These are phyloP conservation scores for Cyclotella choctawhatcheeana DNA, from an alignment of 108 stramenopile genomes.

Conservation along the genomic window DNA sequence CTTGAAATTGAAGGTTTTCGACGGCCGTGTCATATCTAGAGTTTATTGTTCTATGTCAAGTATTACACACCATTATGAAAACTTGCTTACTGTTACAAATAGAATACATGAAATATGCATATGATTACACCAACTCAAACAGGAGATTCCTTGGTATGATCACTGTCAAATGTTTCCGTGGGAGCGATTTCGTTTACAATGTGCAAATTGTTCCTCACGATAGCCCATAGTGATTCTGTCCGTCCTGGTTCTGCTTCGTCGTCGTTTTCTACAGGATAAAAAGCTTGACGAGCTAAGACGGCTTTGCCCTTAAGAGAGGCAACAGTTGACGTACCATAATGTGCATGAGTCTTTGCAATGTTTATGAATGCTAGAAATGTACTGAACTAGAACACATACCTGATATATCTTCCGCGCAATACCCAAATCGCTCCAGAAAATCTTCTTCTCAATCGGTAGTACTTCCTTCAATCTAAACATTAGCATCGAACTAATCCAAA, in stretches of 20 bases:
- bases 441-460: conserved; percentile 37
- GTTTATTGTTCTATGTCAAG: too few species aligned
- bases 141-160: background rate
- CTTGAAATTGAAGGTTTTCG: too few species aligned
- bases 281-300: background rate
- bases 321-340: too few species aligned
- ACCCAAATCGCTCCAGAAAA: conserved; percentile 43
- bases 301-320: background rate
- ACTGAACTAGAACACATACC: background rate
- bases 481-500: conserved; percentile 19
- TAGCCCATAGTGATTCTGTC: background rate
- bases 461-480: conserved; percentile 47
- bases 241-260: too few species aligned
- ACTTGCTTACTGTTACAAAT: too few species aligned
- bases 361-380: background rate
- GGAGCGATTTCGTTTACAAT: background rate
- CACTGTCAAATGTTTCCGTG: too few species aligned
- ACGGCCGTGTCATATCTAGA: too few species aligned
- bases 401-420: conserved; percentile 38
- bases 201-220: conserved; percentile 3
- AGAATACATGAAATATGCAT: too few species aligned
- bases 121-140: background rate
- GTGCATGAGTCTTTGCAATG: background rate
- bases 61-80: too few species aligned
- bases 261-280: background rate